A percentile compares a stretch with the other conserved stretches of the same genome.
phyloP scores from a whole-genome alignment of 2,329 filamentous ascomycete species.

The Trichophyton mentagrophytes region DNA sequence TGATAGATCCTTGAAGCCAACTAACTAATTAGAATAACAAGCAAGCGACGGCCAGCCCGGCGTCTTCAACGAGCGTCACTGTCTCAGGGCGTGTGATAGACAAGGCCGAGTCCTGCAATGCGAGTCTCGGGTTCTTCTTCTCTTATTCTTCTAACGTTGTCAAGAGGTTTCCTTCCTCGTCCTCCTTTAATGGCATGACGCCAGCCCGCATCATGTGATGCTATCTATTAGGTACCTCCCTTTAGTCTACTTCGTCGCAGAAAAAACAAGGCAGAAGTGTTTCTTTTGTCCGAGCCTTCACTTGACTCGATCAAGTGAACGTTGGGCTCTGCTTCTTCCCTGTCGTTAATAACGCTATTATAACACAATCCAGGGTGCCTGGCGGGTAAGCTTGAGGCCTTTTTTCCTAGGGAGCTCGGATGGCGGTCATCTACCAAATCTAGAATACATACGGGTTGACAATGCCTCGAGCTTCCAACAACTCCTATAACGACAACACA shows the following conservation, averaged over 20 bases:
- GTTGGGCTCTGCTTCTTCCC: too few relatives aligned
- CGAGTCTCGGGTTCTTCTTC: too few relatives aligned
- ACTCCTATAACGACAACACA: too few relatives aligned
- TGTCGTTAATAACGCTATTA: too few relatives aligned
- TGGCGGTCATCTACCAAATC: too few relatives aligned
- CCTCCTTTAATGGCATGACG: not conserved
- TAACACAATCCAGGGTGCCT: too few relatives aligned
- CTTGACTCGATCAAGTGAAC: not conserved
- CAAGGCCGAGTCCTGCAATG: not conserved
- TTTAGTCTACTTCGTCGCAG: not conserved
- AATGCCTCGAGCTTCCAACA: too few relatives aligned
- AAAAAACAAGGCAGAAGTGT: not conserved
- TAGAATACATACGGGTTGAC: too few relatives aligned
- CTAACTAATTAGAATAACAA: not conserved
- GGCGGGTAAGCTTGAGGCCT: too few relatives aligned
- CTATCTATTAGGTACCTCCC: too few relatives aligned
- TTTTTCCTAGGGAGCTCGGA: too few relatives aligned
- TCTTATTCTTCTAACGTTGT: not conserved
- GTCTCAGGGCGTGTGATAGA: not conserved
- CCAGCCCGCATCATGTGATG: not conserved
- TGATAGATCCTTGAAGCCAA: not conserved
- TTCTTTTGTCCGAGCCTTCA: not conserved
- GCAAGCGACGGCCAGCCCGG: too few relatives aligned
- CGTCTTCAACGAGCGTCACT: not conserved
- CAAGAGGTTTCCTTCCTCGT: not conserved